Conservation (phyloP, 768 basidiomycete genomes). For the Trametes coccinea region DNA sequence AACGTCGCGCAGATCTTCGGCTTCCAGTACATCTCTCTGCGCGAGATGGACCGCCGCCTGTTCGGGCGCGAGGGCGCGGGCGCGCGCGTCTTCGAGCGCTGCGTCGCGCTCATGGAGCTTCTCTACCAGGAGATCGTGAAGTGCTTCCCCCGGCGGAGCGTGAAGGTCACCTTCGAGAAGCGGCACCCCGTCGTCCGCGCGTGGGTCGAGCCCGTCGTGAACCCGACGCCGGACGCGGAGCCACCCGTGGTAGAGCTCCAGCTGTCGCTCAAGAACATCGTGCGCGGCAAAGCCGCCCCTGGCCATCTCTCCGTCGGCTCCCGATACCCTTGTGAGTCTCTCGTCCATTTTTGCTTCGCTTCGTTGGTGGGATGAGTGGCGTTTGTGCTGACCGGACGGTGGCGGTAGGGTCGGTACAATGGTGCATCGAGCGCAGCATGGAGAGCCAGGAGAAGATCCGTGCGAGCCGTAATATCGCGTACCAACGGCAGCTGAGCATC, state of each 20-base stretch:
- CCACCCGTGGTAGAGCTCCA: conserved; percentile 59
- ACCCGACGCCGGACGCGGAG: conserved; percentile 39
- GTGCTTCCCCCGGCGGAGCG: conserved; percentile 62
- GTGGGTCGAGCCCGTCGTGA: conserved; percentile 65
- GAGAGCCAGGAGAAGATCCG: conserved; percentile 11
- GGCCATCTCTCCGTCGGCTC: conserved; percentile 31
- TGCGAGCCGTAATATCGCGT: conserved; percentile 12
- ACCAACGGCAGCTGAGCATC: conserved; percentile 16
- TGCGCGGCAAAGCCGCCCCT: conserved; percentile 39
- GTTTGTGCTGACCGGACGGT: background rate
- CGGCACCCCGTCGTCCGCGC: conserved; percentile 49
- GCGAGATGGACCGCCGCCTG: conserved; percentile 83
- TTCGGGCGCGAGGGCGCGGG: conserved; percentile 69
- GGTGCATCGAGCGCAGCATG: conserved; percentile 9
- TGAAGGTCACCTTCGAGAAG: conserved; percentile 65
- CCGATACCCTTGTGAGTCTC: conserved; percentile 14
- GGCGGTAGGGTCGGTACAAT: conserved; percentile 19
- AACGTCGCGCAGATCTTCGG: conserved; percentile 88
- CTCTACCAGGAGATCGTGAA: conserved; percentile 56
- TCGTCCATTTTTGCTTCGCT: too few species aligned
- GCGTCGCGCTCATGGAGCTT: conserved; percentile 67
- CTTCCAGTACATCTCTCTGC: conserved; percentile 88
- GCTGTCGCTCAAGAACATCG: conserved; percentile 47
- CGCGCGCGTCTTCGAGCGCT: conserved; percentile 72
- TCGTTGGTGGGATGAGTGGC: background rate